A percentile compares a stretch with the other conserved stretches of the same genome.
These are phyloP conservation scores for Lactarius tabidus DNA, from an alignment of 768 basidiomycete species.

Conservation along the genomic window DNA sequence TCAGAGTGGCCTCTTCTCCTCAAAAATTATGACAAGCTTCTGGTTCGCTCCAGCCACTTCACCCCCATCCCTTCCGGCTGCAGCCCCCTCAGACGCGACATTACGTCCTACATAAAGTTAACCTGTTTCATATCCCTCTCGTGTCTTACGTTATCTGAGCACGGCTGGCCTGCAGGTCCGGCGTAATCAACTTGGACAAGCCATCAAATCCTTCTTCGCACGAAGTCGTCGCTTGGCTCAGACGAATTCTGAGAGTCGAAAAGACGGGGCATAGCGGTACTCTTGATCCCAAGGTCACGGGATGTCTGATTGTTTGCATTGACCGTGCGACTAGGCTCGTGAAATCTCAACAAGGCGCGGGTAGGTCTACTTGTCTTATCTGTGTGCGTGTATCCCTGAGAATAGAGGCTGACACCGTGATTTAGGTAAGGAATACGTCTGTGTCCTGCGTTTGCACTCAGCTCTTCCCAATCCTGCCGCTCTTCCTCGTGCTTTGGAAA, in stretches of 20 bases:
- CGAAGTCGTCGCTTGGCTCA: slow-evolving; percentile 98
- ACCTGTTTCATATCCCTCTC: slow-evolving; percentile 21
- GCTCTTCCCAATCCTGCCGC: slow-evolving; percentile 74
- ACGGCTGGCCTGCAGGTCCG: slow-evolving; percentile 57
- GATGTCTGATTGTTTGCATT: slow-evolving; percentile 97
- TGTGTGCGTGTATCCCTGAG: background rate
- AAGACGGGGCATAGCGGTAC: slow-evolving; percentile 99
- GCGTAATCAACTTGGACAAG: slow-evolving; percentile 99
- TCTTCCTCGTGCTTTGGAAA: slow-evolving; percentile 91
- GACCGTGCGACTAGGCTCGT: slow-evolving; percentile 97
- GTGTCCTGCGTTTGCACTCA: slow-evolving; percentile 90
- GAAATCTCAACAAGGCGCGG: slow-evolving; percentile 98
- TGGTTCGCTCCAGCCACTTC: slow-evolving; percentile 93
- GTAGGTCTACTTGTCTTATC: slow-evolving; percentile 39
- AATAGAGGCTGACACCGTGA: background rate
- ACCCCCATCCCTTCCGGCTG: slow-evolving; percentile 95
- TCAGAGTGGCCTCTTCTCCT: slow-evolving; percentile 96
- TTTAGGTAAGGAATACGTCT: slow-evolving; percentile 95
- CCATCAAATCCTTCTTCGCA: slow-evolving; percentile 99
- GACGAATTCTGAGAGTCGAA: slow-evolving; percentile 93
- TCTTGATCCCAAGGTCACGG: slow-evolving; percentile 98
- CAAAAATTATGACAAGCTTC: slow-evolving; percentile 98
- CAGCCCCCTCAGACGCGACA: slow-evolving; percentile 93
- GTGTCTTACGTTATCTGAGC: background rate
- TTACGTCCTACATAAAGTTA: slow-evolving; percentile 86